Conservation (phyloP, 2,329 filamentous ascomycete species). For the Curvularia eragrostidis region DNA sequence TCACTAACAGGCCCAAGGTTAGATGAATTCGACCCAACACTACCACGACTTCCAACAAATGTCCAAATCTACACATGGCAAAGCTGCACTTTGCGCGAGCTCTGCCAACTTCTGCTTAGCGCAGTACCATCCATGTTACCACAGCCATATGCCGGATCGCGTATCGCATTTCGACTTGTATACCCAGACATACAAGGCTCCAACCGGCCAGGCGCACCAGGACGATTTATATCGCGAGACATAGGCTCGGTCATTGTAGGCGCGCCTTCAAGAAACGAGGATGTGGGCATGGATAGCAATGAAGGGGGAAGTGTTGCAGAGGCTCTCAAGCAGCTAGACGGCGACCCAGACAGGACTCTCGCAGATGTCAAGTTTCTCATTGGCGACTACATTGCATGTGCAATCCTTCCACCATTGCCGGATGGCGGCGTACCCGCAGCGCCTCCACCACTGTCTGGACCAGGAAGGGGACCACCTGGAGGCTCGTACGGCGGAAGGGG, state of each 20-base stretch:
- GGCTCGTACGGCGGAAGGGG: conserved; percentile 38
- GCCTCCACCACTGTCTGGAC: conserved; percentile 55
- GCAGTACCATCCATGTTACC: conserved; percentile 74
- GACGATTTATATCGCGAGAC: conserved; percentile 77
- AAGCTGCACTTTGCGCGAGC: conserved; percentile 79
- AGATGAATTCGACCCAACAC: conserved; percentile 68
- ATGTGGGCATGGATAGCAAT: conserved; percentile 22
- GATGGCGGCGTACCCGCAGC: conserved; percentile 75
- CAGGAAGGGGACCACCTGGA: conserved; percentile 37
- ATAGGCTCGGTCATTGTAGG: conserved; percentile 81
- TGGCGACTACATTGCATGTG: conserved; percentile 86
- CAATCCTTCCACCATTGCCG: conserved; percentile 75
- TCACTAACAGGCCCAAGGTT: conserved; percentile 56
- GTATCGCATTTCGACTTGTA: conserved; percentile 85
- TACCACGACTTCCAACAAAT: conserved; percentile 66
- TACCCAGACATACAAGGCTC: conserved; percentile 73
- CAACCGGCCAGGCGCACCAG: conserved; percentile 52
- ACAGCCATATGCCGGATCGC: conserved; percentile 76
- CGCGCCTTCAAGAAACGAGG: conserved; percentile 46
- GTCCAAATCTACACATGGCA: conserved; percentile 88
- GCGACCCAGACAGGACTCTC: conserved; percentile 75
- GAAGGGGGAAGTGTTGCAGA: conserved; percentile 32
- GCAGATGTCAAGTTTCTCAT: conserved; percentile 81
- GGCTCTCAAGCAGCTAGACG: conserved; percentile 56
- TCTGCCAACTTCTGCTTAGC: conserved; percentile 76